Conservation (phyloP, 1,284 basidiomycete genomes). For the Papiliotrema nemorosa region DNA sequence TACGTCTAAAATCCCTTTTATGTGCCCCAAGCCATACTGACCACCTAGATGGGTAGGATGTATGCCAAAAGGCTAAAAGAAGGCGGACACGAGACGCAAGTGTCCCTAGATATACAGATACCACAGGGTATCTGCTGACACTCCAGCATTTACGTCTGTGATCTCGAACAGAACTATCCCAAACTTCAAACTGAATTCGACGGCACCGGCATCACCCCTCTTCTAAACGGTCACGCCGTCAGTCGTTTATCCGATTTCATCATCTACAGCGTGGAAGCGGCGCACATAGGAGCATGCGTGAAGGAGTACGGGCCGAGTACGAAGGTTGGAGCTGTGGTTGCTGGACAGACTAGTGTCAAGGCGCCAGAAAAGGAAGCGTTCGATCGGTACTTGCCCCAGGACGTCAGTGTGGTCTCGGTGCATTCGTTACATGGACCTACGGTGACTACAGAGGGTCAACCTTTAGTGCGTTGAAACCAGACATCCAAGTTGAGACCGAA, state of each 20-base stretch:
- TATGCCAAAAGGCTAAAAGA: constrained; percentile 73
- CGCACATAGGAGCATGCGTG: constrained; percentile 79
- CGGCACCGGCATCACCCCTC: constrained; percentile 59
- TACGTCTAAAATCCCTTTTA: constrained; percentile 18
- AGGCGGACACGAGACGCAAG: constrained; percentile 81
- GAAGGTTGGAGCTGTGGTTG: constrained; percentile 86
- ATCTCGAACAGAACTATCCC: constrained; percentile 73
- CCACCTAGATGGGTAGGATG: constrained; percentile 80
- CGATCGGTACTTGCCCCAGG: constrained; percentile 78
- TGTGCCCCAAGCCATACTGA: constrained; percentile 21
- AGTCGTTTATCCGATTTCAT: constrained; percentile 81
- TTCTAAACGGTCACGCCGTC: constrained; percentile 76
- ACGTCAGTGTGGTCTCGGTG: constrained; percentile 85
- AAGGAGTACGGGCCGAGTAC: constrained; percentile 88
- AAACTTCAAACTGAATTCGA: constrained; percentile 55
- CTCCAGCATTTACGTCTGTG: constrained; percentile 83
- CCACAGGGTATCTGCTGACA: neutral
- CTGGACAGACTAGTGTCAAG: constrained; percentile 96
- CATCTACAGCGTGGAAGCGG: constrained; percentile 92
- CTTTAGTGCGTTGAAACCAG: constrained; percentile 62
- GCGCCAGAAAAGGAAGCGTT: constrained; percentile 89
- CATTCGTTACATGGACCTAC: constrained; percentile 94
- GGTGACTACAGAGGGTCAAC: constrained; percentile 86
- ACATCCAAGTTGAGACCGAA: neutral
- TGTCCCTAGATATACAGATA: constrained; percentile 8